These are phyloP conservation scores for Heterobasidion annosum DNA, from an alignment of 1,284 basidiomycete genomes.

Conservation along the genomic window DNA sequence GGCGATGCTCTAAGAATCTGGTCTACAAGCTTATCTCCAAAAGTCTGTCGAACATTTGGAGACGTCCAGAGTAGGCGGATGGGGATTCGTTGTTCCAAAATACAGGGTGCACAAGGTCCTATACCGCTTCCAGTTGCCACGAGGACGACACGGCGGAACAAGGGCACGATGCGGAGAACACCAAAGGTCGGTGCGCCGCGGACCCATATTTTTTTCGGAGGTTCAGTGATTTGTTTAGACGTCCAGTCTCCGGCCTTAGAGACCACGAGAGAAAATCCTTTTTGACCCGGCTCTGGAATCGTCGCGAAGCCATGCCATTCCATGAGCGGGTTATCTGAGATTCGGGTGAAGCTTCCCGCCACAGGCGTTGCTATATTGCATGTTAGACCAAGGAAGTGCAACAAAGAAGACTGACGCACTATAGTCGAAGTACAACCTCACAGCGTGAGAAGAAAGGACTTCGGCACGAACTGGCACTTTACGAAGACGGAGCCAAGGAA, in stretches of 20 bases:
- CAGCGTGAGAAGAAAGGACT: conserved; percentile 47
- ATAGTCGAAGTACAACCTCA: conserved; percentile 50
- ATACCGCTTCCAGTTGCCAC: conserved; percentile 58
- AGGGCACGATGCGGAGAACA: conserved; percentile 45
- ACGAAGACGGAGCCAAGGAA: conserved; percentile 45
- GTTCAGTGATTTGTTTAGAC: conserved; percentile 37
- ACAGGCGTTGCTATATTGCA: conserved; percentile 29
- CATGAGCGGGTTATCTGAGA: conserved; percentile 42
- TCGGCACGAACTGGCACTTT: conserved; percentile 45
- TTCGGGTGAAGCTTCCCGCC: conserved; percentile 44
- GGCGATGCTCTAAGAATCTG: conserved; percentile 43
- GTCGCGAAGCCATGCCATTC: conserved; percentile 61
- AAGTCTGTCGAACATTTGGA: conserved; percentile 49
- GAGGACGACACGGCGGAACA: conserved; percentile 50
- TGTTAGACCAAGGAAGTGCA: conserved; percentile 1
- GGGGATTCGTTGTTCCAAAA: conserved; percentile 40
- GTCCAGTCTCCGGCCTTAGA: conserved; percentile 58
- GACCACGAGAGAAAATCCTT: conserved; percentile 49
- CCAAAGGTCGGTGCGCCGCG: conserved; percentile 51
- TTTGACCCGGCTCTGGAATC: conserved; percentile 38
- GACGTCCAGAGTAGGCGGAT: conserved; percentile 52
- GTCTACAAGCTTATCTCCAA: conserved; percentile 49
- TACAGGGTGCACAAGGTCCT: conserved; percentile 47
- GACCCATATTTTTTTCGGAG: conserved; percentile 46
- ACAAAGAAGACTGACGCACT: conserved; percentile 20